Percentiles rank a stretch among this genome's conserved stretches.
phyloP scores from a whole-genome alignment of 495 filamentous ascomycete species.

The Elaphomyces granulatus region DNA sequence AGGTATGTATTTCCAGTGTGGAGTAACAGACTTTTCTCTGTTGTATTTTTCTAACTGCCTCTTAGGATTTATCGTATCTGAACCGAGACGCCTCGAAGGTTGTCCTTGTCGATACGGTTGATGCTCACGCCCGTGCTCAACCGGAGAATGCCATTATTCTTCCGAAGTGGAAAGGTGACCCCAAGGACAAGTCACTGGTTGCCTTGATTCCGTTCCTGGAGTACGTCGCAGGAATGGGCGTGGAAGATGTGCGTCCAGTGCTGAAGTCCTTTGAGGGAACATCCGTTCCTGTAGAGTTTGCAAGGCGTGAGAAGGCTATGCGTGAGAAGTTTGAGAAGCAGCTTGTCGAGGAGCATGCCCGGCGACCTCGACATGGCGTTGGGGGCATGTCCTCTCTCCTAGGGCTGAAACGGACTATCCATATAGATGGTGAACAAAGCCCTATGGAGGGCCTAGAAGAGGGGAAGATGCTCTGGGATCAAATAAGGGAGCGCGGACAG shows the following conservation, averaged over 20 bases:
- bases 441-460: conserved; percentile 60
- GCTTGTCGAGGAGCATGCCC: conserved; percentile 53
- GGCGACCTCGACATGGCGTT: conserved; percentile 42
- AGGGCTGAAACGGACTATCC: conserved; percentile 51
- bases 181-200: conserved; percentile 71
- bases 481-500: conserved; percentile 79
- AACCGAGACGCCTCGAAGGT: conserved; percentile 92
- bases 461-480: conserved; percentile 91
- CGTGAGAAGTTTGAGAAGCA: conserved; percentile 67
- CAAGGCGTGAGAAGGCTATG: conserved; percentile 69
- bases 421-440: conserved; percentile 50
- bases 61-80: conserved; percentile 82
- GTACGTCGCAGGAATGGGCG: conserved; percentile 87
- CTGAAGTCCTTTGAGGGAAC: conserved; percentile 79
- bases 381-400: conserved; percentile 51
- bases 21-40: too few relatives aligned
- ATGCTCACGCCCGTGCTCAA: conserved; percentile 65
- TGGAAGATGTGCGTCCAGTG: conserved; percentile 67
- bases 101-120: conserved; percentile 77
- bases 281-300: conserved; percentile 77
- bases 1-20: conserved; percentile 48
- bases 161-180: conserved; percentile 73
- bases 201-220: conserved; percentile 88
- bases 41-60: too few relatives aligned
- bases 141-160: conserved; percentile 90